Conservation (phyloP, 225 moss, liverwort and hornwort species). For the Climacium dendroides region DNA sequence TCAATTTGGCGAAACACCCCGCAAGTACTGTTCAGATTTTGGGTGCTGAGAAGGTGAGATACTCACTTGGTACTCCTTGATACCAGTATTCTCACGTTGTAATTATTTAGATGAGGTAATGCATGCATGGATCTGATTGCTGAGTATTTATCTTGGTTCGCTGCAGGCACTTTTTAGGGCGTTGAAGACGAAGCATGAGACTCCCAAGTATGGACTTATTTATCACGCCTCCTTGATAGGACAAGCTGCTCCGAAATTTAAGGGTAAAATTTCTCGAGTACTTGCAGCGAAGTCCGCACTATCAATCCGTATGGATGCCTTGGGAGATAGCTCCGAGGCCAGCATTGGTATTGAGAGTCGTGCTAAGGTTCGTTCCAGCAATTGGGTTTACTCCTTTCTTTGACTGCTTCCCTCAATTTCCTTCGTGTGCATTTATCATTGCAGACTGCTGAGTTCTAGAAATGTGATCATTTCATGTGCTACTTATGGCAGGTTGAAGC, state of each 20-base stretch:
- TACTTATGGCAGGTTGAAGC: constrained; percentile 50
- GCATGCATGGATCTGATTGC: neutral
- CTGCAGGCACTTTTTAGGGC: constrained; percentile 70
- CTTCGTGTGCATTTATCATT: neutral
- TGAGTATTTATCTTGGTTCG: neutral
- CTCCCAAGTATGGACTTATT: constrained; percentile 89
- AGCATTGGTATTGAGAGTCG: constrained; percentile 70
- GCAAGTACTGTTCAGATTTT: constrained; percentile 91
- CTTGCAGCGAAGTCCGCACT: constrained; percentile 83
- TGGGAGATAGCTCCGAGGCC: constrained; percentile 51
- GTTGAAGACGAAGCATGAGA: constrained; percentile 86
- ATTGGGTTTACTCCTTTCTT: neutral
- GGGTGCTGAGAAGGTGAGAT: constrained; percentile 65
- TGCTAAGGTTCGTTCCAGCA: constrained; percentile 14
- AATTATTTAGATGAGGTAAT: neutral
- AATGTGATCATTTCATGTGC: neutral
- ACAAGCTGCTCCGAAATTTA: constrained; percentile 80
- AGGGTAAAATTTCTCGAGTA: constrained; percentile 81
- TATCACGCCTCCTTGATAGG: constrained; percentile 87
- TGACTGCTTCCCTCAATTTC: neutral
- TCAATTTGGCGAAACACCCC: constrained; percentile 70
- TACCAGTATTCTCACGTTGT: neutral
- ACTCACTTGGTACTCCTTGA: neutral
- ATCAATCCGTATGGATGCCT: constrained; percentile 66
- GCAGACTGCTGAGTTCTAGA: neutral